Base-by-base conservation (phyloP, 2,329 filamentous ascomycete species). In the Cadophora sp. region DNA sequence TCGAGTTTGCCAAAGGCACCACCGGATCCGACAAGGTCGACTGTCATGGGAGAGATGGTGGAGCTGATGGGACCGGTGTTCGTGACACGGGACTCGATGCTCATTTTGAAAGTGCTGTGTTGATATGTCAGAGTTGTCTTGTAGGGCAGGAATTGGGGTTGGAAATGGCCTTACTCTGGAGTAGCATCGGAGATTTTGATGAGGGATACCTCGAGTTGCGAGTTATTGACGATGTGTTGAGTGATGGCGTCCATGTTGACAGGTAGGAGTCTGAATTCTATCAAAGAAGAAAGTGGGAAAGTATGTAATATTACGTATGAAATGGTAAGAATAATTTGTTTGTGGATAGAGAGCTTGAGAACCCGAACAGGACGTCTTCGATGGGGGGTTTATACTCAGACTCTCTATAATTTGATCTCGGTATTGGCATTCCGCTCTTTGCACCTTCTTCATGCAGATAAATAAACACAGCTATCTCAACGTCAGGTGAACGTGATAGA, bases 181-280 rank as follows among this genome's bases (percentile, higher is more conserved):
- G 69, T 71, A 3, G 69, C 69, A 56, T 71, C 66, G 22, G 64
- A 67, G 58, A 71, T 71, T 29, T 67, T 71, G 61, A 71, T 71
- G 37, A 59, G 40, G 4, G 58, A 50, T 16, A 71, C 61, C 14
- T 71, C 67, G 12, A 71, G 64, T 16, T 53, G 67, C 11, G 69
- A 68, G n/a, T 50, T 31, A 24, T 66, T 63, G 27, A 67, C 51
- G 40, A 71, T 67, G 11, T 46, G 26, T 63, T 71, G 63, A n/a
- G 63, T 65, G 48, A 71, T 68, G 53, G 66, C 61, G 55, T 71
- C 63, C 66, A 71, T 71, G 22, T 37, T 70, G 64, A 62, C 7
- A 40, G 27, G 22, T 40, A 43, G 16, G n/a, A n/a, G n/a, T n/a
- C n/a, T n/a, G n/a, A n/a, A n/a, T n/a, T n/a, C n/a, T n/a, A n/a